A percentile compares a stretch with the other conserved stretches of the same genome.
Conservation (phyloP, 805 yeast genomes). For the Candida nanaspora region DNA sequence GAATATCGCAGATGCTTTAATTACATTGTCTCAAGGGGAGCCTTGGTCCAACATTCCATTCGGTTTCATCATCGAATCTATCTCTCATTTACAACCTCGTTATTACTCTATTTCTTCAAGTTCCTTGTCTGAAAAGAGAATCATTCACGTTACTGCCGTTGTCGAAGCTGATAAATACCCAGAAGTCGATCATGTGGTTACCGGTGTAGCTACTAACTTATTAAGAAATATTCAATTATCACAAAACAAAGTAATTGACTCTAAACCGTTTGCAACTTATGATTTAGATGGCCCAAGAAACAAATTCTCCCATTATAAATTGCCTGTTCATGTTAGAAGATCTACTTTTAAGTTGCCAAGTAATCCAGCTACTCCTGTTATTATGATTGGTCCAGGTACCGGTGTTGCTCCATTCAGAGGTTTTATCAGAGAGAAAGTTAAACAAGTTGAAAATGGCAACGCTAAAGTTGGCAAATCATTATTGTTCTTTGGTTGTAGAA, state of each 20-base stretch:
- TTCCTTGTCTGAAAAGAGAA: slow-evolving; percentile 64
- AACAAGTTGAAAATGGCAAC: slow-evolving; percentile 38
- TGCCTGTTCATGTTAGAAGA: slow-evolving; percentile 91
- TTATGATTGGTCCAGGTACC: slow-evolving; percentile 96
- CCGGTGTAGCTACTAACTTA: slow-evolving; percentile 90
- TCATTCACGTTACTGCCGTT: slow-evolving; percentile 82
- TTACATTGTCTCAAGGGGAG: slow-evolving; percentile 49
- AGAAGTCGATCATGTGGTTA: slow-evolving; percentile 33
- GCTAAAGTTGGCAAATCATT: slow-evolving; percentile 61
- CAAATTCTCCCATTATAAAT: slow-evolving; percentile 42
- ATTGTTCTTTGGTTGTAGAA: slow-evolving; percentile 85
- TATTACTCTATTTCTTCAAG: slow-evolving; percentile 95
- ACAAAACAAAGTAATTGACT: slow-evolving; percentile 38
- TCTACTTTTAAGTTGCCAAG: slow-evolving; percentile 92
- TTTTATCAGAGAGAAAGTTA: slow-evolving; percentile 81
- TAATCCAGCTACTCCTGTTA: slow-evolving; percentile 74
- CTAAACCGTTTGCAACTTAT: slow-evolving; percentile 47
- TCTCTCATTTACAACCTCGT: slow-evolving; percentile 84
- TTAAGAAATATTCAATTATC: slow-evolving; percentile 60
- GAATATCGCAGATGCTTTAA: slow-evolving; percentile 72
- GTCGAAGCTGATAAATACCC: slow-evolving; percentile 57
- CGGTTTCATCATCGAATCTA: slow-evolving; percentile 72
- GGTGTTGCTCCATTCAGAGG: slow-evolving; percentile 99
- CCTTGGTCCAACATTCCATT: slow-evolving; percentile 81
- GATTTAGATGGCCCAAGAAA: slow-evolving; percentile 81